A percentile compares a stretch with the other conserved stretches of the same genome.
These are phyloP conservation scores for Conticribra weissflogii DNA, from an alignment of 108 stramenopile genomes.

Conservation along the genomic window DNA sequence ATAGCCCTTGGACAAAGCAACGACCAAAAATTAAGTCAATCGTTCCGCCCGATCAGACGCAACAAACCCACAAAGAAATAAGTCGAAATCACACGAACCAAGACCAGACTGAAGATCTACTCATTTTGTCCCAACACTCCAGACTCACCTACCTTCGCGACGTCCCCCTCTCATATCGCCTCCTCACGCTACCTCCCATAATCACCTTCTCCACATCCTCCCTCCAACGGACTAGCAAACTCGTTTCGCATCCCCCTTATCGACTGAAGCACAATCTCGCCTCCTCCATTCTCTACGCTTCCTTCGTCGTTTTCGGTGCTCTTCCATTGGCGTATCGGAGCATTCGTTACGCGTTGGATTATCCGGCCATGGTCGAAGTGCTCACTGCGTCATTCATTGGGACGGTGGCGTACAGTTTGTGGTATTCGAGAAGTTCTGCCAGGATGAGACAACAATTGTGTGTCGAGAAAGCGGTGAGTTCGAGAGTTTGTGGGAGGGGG, in stretches of 20 bases:
- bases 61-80: not conserved
- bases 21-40: too few species aligned
- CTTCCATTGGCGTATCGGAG: constrained; percentile 55
- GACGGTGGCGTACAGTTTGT: constrained; percentile 46
- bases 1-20: too few species aligned
- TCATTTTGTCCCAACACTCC: constrained; percentile 9
- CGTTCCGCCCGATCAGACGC: constrained; percentile 3
- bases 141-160: not conserved
- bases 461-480: constrained; percentile 13
- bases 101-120: constrained; percentile 24
- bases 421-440: constrained; percentile 34
- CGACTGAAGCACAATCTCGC: constrained; percentile 41
- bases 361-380: constrained; percentile 40
- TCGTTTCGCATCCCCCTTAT: constrained; percentile 23
- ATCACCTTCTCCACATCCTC: not conserved
- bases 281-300: constrained; percentile 39
- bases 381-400: constrained; percentile 43
- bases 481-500: constrained; percentile 8
- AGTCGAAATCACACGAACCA: not conserved
- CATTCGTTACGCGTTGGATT: constrained; percentile 43
- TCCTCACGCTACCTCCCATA: constrained; percentile 11
- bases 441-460: constrained; percentile 10
- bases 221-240: constrained; percentile 7
- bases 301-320: constrained; percentile 52
- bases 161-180: not conserved